Base-by-base conservation (phyloP, 192 early-diverging fungal species). In the Coemansia asiatica region DNA sequence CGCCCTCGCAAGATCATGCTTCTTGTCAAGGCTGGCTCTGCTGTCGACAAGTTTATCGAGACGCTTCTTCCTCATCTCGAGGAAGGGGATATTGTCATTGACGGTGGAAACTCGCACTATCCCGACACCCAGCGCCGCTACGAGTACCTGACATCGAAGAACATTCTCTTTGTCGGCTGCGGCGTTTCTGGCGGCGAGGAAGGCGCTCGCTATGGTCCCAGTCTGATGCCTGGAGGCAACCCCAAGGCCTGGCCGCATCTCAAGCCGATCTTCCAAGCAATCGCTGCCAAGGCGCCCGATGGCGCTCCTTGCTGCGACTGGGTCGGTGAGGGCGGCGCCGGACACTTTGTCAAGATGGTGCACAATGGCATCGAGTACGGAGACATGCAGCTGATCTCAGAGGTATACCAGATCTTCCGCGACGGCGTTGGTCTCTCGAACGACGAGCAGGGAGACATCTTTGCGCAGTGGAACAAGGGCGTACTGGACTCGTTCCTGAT, bases 331-430 rank as follows among this genome's bases (percentile, higher is more conserved):
- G 89, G 89, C 54, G 96, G 96, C 25, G 91, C 96, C 26, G 96
- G 95, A 47, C 95, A 98, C 88, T 98, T 95, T 83, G 95, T 98
- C 85, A 98, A 98, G 89, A 97, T 98, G 96, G 95, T 98, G 57
- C 95, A 98, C 89, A 98, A 98, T 82, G 95, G 95, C 75, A 98
- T 98, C 67, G 96, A 98, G 84, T 98, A 98, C 78, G 96, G 96
- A 70, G 96, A 98, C 83, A 98, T 98, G 96, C 96, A 98, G 85
- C 90, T 98, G 83, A 93, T 98, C 65, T 89, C 88, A 68, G 96
- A 98, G 85, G 92, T 91, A 40, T 98, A 98, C 84, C 89, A 93
- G 58, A 83, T 96, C 75, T 81, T 98, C 83, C 92, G 90, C 83
- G 89, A 94, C 62, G 91, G 91, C 63, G 85, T 97, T 53, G 90